Evolutionary conservation across 1,284 basidiomycete genomes (phyloP).

Genomic region (Coniferiporia weirii): DNA sequence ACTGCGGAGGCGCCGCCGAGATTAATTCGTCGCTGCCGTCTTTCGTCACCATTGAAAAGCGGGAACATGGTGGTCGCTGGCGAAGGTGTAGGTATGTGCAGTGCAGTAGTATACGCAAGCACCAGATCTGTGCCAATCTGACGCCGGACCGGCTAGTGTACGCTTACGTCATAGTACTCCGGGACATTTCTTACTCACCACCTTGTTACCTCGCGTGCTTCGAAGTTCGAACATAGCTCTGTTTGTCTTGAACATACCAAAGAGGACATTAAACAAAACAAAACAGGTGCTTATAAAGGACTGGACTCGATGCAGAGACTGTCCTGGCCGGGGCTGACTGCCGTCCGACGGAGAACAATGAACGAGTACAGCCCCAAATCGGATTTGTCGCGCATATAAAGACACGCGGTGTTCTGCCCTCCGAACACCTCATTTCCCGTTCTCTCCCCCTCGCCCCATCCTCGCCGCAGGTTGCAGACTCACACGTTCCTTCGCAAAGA

Average conservation of each 20-base stretch:
- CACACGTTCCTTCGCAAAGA: neutral
- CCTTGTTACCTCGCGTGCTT: too few relatives aligned
- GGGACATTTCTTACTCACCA: too few relatives aligned
- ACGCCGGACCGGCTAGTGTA: too few relatives aligned
- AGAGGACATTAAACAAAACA: too few relatives aligned
- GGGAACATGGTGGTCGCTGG: slow-evolving; percentile 25
- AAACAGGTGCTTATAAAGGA: too few relatives aligned
- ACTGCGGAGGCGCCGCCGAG: slow-evolving; percentile 60
- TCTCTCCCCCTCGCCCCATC: neutral
- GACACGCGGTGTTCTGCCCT: neutral
- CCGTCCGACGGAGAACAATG: neutral
- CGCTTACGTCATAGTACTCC: neutral
- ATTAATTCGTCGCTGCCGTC: slow-evolving; percentile 62
- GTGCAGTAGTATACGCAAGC: neutral
- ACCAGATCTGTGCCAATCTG: too few relatives aligned
- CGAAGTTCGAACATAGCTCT: too few relatives aligned
- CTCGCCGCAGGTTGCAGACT: neutral
- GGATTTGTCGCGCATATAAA: neutral
- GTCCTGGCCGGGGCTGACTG: neutral
- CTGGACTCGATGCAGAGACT: neutral
- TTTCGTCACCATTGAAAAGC: slow-evolving; percentile 41
- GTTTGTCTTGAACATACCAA: too few relatives aligned
- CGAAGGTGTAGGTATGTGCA: neutral
- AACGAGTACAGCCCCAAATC: too few relatives aligned
- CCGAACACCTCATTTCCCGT: neutral